Base-by-base conservation (phyloP, 192 early-diverging fungal species). In the Linnemannia exigua region DNA sequence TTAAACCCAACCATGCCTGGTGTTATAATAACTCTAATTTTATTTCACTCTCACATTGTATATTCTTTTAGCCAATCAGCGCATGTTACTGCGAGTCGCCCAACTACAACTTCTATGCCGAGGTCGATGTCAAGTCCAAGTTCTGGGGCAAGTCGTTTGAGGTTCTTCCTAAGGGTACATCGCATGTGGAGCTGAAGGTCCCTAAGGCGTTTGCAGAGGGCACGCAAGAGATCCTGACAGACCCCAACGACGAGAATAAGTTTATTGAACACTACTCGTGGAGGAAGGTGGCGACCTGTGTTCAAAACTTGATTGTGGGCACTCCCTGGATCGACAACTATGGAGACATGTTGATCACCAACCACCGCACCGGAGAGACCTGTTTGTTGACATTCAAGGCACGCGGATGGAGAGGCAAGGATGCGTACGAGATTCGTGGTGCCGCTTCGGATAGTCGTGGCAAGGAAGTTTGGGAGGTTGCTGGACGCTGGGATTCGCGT, bases 111-210 rank as follows among this genome's bases (percentile, higher is more conserved):
- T 96, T 96, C 75, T 96, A 94, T 81, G 95, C 96, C 17, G 97
- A 97, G 86, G 95, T 95, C 22, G 95, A 97, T 81, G 95, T 97
- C 47, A 95, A 95, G 79, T 93, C 92, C 75, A 95, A 95, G 87
- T 97, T 98, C 87, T 96, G 95, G 92, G 95, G 96, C 70, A 95
- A 94, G 58, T 95, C 94, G 22, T 92, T 97, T 50, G 95, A 96
- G 47, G 90, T 98, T 1, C 89, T 94, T 33, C 97, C 96, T 20
- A 92, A 94, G 19, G 97, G 97, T 3, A 91, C 92, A 17, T 96
- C 94, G 52, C 96, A 97, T 71, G 95, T 96, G 35, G 90, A 92
- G 44, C 91, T 97, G 41, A 93, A 94, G 72, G 90, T 96, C 14
- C 92, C 90, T 31, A 89, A 92, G 81, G 86, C 87, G 4, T 90